Conservation (phyloP, 1,284 basidiomycete genomes). For the Naganishia albida region DNA sequence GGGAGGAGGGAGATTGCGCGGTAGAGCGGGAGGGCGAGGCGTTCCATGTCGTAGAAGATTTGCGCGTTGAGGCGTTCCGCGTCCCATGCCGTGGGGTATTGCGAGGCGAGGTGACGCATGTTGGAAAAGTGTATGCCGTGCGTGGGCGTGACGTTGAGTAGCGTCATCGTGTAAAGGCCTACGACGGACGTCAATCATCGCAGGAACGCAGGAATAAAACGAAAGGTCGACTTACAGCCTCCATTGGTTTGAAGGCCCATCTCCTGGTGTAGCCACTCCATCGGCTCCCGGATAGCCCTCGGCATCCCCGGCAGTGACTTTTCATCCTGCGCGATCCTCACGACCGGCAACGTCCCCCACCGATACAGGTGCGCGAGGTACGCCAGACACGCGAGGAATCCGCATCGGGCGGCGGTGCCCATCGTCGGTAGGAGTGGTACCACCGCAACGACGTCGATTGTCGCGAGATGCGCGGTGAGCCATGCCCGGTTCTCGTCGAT, state of each 20-base stretch:
- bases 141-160: constrained; percentile 27
- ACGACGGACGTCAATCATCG: background rate
- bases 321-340: constrained; percentile 33
- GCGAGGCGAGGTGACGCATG: constrained; percentile 25
- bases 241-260: constrained; percentile 28
- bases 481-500: constrained; percentile 27
- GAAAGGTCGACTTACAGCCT: constrained; percentile 19
- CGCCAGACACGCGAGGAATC: constrained; percentile 31
- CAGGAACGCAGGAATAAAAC: background rate
- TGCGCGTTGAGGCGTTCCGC: constrained; percentile 31
- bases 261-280: constrained; percentile 21
- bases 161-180: constrained; percentile 34
- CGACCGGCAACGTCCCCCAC: constrained; percentile 31
- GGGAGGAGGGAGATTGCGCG: constrained; percentile 25
- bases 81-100: constrained; percentile 25
- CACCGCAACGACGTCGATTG: constrained; percentile 8
- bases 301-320: constrained; percentile 21
- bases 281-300: constrained; percentile 19
- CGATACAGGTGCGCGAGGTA: constrained; percentile 33
- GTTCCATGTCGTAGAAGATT: constrained; percentile 33
- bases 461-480: constrained; percentile 21
- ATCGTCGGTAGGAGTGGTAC: constrained; percentile 5
- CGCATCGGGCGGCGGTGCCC: constrained; percentile 8
- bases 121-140: constrained; percentile 28
- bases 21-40: constrained; percentile 29